Base-by-base conservation (phyloP, 2,329 filamentous ascomycete genomes). In the Ophiostoma sp. region DNA sequence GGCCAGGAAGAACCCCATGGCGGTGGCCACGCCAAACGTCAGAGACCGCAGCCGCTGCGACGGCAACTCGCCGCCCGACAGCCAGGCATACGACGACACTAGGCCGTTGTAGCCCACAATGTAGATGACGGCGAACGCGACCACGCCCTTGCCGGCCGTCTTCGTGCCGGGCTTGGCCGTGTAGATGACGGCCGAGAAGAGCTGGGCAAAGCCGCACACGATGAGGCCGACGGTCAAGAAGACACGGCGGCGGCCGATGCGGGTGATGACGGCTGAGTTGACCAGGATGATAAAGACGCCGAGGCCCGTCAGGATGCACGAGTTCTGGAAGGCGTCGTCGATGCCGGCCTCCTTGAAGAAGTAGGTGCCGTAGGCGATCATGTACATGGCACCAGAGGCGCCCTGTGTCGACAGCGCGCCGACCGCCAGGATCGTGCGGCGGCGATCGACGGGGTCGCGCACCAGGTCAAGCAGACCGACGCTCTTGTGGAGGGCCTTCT, bases 321-420 rank as follows among this genome's bases (percentile, higher is more conserved):
- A 79, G 77, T 87, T 87, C 74, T 83, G 82, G 75, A 87, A 87
- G 10, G 85, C 81, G 67, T 84, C 80, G 44, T 82, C 80, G 4
- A 87, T 83, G 65, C 83, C 80, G 48, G 85, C 84, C 83, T 87
- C 87, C 74, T 84, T 81, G 75, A 88, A 86, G 79, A 87, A 87
- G 76, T 87, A 88, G 1, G 85, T 87, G 33, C 81, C 81, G 73
- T 84, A 85, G 1, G 83, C 84, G 54, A 87, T 86, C 73, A 87
- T 81, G 69, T 83, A 86, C 83, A 86, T 86, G 23, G 83, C 81
- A 11, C 85, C 84, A 0, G 82, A 84, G 2, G 84, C 84, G 3
- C 83, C 84, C 73, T 86, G 84, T 0, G 82, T 81, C 0, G 80
- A 81, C 20, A 87, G 77, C 1, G 81, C 81, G 11, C 79, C 80